Base-by-base conservation (phyloP, 2,329 filamentous ascomycete genomes). In the Fusarium fujikuroi region DNA sequence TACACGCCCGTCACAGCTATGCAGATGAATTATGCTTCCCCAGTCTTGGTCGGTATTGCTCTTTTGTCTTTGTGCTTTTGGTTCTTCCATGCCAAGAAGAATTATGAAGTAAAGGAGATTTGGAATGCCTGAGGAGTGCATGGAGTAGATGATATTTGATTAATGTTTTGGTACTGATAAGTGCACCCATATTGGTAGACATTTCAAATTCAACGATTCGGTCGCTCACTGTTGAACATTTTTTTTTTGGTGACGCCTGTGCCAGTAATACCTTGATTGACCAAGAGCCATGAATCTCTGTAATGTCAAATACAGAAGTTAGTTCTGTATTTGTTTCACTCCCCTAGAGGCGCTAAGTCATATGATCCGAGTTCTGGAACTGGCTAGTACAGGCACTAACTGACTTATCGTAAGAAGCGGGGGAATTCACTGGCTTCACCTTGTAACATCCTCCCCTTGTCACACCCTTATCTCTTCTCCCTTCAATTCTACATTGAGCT, bases 11-110 rank as follows among this genome's bases (percentile, higher is more conserved):
- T 42, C 2, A 37, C 39, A 1, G 60, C 60, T 23, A 19, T 40
- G 19, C 63, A 64, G 21, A 65, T 64, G 40, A 64, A 64, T 5
- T 64, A 64, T 16, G 63, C 63, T 3, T 64, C 60, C 6, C 32
- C 60, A 7, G 60, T 65, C 1, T 50, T 65, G 39, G 40, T 28
- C 11, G 60, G 34, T 4, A 56, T 57, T 21, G 47, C 39, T 12
- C 5, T 57, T 3, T 15, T 64, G 12, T 37, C 60, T 7, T n/a
- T 56, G 9, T 54, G 40, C 1, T 25, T 47, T 3, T 65, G 63
- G 63, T 64, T 64, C 14, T 37, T 64, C 9, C 32, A 56, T 3
- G 60, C 60, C 3, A 65, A 64, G 3, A 30, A 19, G 5, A 63
- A 56, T 18, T 65, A 64, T 9, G 60, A 65, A 25, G 60, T 65